phyloP scores from a whole-genome alignment of 1,139 yeast species.

The Zygosaccharomyces pseudobailii region DNA sequence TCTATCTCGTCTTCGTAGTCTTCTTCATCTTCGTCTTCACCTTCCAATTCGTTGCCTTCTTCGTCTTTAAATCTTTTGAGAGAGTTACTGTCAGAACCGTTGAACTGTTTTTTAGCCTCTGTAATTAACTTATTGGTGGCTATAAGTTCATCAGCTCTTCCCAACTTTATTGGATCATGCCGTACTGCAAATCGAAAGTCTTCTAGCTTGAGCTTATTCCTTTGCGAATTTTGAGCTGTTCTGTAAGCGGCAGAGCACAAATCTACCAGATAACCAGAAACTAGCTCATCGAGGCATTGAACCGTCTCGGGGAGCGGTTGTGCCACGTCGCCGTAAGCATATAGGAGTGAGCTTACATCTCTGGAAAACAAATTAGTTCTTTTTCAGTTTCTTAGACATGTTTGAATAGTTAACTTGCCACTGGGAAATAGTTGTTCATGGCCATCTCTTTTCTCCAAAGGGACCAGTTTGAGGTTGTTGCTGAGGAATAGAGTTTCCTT shows the following conservation, averaged over 20 bases:
- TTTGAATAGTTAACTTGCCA: background rate
- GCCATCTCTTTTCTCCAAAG: background rate
- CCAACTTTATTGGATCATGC: conserved; percentile 76
- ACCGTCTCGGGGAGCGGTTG: conserved; percentile 75
- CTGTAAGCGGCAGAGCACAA: conserved; percentile 48
- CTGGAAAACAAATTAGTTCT: conserved; percentile 49
- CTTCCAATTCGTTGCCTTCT: conserved; percentile 35
- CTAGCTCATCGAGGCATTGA: conserved; percentile 76
- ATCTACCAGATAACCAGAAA: conserved; percentile 70
- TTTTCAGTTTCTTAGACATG: conserved; percentile 35
- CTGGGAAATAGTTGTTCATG: too few species aligned
- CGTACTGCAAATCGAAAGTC: conserved; percentile 84
- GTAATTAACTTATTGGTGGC: conserved; percentile 69
- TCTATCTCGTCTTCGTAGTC: conserved; percentile 17
- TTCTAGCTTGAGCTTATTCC: conserved; percentile 76
- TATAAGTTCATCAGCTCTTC: conserved; percentile 77
- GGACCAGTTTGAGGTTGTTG: too few species aligned
- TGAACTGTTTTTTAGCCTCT: conserved; percentile 78
- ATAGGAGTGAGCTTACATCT: conserved; percentile 69
- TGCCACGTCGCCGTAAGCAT: conserved; percentile 82
- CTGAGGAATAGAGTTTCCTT: too few species aligned
- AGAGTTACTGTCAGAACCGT: conserved; percentile 53
- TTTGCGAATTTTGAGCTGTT: conserved; percentile 51
- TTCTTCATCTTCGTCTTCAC: conserved; percentile 33
- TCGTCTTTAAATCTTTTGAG: conserved; percentile 30